A percentile compares a stretch with the other conserved stretches of the same genome.
Evolutionary conservation across 78 protist genomes (phyloP).

Genomic region (Dictyostelium brefeldianum): DNA sequence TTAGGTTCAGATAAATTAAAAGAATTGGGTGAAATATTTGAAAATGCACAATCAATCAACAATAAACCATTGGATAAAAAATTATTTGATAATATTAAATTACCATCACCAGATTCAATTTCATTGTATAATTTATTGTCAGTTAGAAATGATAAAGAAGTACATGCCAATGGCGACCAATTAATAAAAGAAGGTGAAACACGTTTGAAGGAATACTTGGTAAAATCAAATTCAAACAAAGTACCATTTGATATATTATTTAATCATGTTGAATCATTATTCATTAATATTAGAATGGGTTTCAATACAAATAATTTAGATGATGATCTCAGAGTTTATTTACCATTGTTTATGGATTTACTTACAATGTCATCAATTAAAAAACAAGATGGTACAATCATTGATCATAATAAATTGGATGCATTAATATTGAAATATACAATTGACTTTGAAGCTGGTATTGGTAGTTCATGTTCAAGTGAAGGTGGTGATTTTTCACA

Average conservation of each 20-base stretch:
- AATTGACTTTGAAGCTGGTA: not conserved
- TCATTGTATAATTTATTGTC: not conserved
- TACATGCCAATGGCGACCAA: not conserved
- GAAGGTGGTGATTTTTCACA: slow-evolving; percentile 14
- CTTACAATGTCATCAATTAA: slow-evolving; percentile 12
- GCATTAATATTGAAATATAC: slow-evolving; percentile 19
- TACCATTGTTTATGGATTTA: slow-evolving; percentile 33
- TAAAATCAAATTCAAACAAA: not conserved
- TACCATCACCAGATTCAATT: slow-evolving; percentile 41
- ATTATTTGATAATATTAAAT: not conserved
- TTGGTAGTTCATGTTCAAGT: not conserved
- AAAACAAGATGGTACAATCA: not conserved
- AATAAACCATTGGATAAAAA: slow-evolving; percentile 1
- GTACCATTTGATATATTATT: slow-evolving; percentile 28
- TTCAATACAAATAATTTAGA: slow-evolving; percentile 37
- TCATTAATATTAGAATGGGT: not conserved
- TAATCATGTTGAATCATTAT: not conserved
- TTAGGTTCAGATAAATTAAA: slow-evolving; percentile 6
- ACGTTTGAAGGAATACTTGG: not conserved
- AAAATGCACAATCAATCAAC: not conserved
- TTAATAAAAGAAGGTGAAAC: not conserved
- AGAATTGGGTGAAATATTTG: slow-evolving; percentile 19
- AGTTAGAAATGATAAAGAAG: not conserved
- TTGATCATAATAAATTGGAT: slow-evolving; percentile 49
- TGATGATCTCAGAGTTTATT: slow-evolving; percentile 28